phyloP scores from a whole-genome alignment of 2,329 filamentous ascomycete species.

The Septoria linicola region DNA sequence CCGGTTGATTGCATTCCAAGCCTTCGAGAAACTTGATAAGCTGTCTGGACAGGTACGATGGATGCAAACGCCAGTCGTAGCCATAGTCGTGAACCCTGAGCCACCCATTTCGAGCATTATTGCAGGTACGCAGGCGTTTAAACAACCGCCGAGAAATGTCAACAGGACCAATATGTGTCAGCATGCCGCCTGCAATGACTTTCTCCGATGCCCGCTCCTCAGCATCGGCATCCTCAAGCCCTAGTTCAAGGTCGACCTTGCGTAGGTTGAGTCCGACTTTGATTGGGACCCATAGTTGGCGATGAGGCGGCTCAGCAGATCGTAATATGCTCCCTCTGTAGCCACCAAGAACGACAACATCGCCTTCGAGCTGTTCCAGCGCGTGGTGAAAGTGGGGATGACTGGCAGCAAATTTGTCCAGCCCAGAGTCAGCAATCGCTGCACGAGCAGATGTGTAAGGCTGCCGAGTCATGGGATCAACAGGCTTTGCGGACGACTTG shows the following conservation, averaged over 20 bases:
- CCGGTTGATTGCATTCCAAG: slow-evolving; percentile 70
- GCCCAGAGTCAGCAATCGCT: slow-evolving; percentile 23
- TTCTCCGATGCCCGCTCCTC: slow-evolving; percentile 78
- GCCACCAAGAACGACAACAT: slow-evolving; percentile 84
- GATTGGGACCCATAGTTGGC: slow-evolving; percentile 91
- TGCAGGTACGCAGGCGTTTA: slow-evolving; percentile 70
- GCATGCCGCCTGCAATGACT: slow-evolving; percentile 83
- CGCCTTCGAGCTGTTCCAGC: slow-evolving; percentile 71
- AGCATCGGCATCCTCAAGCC: slow-evolving; percentile 66
- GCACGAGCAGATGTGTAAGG: slow-evolving; percentile 29
- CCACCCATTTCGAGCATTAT: slow-evolving; percentile 69
- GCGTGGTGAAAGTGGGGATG: slow-evolving; percentile 56
- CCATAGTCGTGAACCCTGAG: slow-evolving; percentile 85
- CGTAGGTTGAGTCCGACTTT: slow-evolving; percentile 89
- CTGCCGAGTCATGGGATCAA: slow-evolving; percentile 31
- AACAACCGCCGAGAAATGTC: slow-evolving; percentile 83
- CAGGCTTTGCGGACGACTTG: slow-evolving; percentile 20
- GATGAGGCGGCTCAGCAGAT: slow-evolving; percentile 74
- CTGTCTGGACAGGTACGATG: slow-evolving; percentile 68
- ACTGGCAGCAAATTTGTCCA: slow-evolving; percentile 34
- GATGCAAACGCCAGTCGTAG: slow-evolving; percentile 91
- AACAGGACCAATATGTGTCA: slow-evolving; percentile 87
- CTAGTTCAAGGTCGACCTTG: slow-evolving; percentile 87
- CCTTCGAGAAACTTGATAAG: slow-evolving; percentile 71
- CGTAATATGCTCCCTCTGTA: slow-evolving; percentile 88